Percentiles rank a stretch among this genome's conserved stretches.
phyloP scores from a whole-genome alignment of 108 stramenopile species.

The Poteriospumella lacustris region DNA sequence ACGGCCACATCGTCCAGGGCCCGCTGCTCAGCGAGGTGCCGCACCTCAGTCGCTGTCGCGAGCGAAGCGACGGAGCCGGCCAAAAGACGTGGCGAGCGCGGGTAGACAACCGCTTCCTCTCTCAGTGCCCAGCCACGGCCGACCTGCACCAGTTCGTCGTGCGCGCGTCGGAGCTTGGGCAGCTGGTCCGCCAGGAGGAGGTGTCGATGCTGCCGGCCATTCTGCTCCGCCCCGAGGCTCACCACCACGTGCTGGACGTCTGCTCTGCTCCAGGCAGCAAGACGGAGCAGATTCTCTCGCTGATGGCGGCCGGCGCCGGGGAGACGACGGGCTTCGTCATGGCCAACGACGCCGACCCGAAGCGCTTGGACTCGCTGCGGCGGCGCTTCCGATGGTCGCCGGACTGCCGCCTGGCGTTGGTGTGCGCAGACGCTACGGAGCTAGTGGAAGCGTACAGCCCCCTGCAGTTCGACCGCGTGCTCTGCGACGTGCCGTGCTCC shows the following conservation, averaged over 20 bases:
- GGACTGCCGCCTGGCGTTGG: not conserved
- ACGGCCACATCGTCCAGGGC: not conserved
- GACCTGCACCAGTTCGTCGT: constrained; percentile 12
- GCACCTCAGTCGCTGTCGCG: not conserved
- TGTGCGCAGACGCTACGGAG: not conserved
- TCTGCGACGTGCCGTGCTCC: constrained; percentile 80
- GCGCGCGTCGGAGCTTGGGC: constrained; percentile 29
- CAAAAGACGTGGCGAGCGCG: not conserved
- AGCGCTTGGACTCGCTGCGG: constrained; percentile 58
- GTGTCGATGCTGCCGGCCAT: constrained; percentile 38
- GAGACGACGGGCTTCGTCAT: constrained; percentile 43
- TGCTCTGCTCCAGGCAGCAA: constrained; percentile 79
- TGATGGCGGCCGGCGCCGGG: not conserved
- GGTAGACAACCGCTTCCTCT: not conserved
- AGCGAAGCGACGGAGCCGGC: not conserved
- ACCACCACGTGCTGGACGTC: constrained; percentile 61
- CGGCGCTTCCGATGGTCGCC: constrained; percentile 43
- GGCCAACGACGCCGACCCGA: constrained; percentile 72
- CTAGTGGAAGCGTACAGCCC: not conserved
- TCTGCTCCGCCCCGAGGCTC: not conserved
- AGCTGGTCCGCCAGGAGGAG: constrained; percentile 32
- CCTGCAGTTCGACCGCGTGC: constrained; percentile 52
- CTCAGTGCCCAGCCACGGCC: not conserved
- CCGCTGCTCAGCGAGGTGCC: too few relatives aligned
- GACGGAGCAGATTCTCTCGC: constrained; percentile 58